Conservation (phyloP, 495 filamentous ascomycete genomes). For the Tuber magnatum region DNA sequence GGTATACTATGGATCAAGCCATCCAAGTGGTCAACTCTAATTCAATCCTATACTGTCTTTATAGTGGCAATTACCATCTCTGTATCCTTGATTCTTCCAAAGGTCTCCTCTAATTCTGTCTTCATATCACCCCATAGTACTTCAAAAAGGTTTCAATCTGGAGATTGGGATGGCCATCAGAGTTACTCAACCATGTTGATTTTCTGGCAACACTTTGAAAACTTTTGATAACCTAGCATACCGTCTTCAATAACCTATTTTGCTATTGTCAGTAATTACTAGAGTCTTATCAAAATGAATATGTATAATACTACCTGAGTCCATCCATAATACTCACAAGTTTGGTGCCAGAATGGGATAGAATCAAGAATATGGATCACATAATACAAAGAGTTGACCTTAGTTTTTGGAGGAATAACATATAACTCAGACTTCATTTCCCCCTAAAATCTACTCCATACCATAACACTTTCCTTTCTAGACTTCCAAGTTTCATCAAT, state of each 20-base stretch:
- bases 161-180: slow-evolving; percentile 8
- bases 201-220: not conserved
- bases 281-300: not conserved
- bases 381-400: too few species aligned
- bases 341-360: slow-evolving; percentile 18
- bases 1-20: too few species aligned
- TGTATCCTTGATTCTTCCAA: slow-evolving; percentile 5
- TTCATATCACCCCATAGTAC: slow-evolving; percentile 9
- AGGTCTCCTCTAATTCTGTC: too few species aligned
- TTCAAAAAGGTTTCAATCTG: slow-evolving; percentile 20
- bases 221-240: slow-evolving; percentile 14
- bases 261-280: not conserved
- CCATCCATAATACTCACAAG: not conserved
- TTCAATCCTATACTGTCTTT: not conserved
- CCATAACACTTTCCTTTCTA: too few species aligned
- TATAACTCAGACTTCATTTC: too few species aligned
- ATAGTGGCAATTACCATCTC: not conserved
- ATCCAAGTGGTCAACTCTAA: slow-evolving; percentile 1
- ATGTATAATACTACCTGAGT: too few species aligned
- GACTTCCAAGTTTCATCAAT: too few species aligned
- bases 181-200: slow-evolving; percentile 3
- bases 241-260: slow-evolving; percentile 22
- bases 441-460: too few species aligned
- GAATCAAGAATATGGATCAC: too few species aligned
- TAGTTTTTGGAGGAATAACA: too few species aligned